Percentiles rank a stretch among this genome's conserved stretches.
phyloP scores from a whole-genome alignment of 768 basidiomycete genomes.

The Dictyophora rubrovolvata region DNA sequence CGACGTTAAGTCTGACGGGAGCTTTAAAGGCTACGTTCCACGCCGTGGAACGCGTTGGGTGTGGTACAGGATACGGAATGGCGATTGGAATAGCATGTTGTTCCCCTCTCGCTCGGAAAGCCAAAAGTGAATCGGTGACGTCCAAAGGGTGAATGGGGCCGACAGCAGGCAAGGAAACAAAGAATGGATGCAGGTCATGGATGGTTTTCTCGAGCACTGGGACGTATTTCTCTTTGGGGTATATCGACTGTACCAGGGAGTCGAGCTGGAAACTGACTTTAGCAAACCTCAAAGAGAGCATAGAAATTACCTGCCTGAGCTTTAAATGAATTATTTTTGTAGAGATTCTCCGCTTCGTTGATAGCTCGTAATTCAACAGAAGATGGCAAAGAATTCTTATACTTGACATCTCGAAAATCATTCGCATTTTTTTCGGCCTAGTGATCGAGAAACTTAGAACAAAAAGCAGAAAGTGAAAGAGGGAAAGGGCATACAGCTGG shows the following conservation, averaged over 20 bases:
- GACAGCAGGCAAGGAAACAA: conserved; percentile 49
- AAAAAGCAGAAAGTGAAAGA: not conserved
- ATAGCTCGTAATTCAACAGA: conserved; percentile 62
- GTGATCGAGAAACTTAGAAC: not conserved
- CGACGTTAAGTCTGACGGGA: conserved; percentile 66
- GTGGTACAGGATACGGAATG: conserved; percentile 60
- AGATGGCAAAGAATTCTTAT: conserved; percentile 42
- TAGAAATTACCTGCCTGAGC: conserved; percentile 47
- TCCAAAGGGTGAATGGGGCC: conserved; percentile 54
- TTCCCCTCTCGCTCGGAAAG: conserved; percentile 36
- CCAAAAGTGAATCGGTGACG: conserved; percentile 35
- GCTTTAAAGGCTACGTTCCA: conserved; percentile 81
- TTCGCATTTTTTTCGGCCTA: not conserved
- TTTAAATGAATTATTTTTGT: conserved; percentile 72
- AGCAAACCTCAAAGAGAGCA: not conserved
- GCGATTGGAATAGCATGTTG: conserved; percentile 23
- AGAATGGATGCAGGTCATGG: conserved; percentile 52
- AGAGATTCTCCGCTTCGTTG: conserved; percentile 66
- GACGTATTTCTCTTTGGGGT: conserved; percentile 48
- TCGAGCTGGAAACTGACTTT: conserved; percentile 14
- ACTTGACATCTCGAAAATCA: not conserved
- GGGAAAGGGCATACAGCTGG: not conserved
- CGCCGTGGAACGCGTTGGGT: conserved; percentile 68
- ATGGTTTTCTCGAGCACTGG: conserved; percentile 62
- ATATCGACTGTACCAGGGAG: conserved; percentile 60